Base-by-base conservation (phyloP, 371 early-diverging fungal genomes). In the Zychaea mexicana region DNA sequence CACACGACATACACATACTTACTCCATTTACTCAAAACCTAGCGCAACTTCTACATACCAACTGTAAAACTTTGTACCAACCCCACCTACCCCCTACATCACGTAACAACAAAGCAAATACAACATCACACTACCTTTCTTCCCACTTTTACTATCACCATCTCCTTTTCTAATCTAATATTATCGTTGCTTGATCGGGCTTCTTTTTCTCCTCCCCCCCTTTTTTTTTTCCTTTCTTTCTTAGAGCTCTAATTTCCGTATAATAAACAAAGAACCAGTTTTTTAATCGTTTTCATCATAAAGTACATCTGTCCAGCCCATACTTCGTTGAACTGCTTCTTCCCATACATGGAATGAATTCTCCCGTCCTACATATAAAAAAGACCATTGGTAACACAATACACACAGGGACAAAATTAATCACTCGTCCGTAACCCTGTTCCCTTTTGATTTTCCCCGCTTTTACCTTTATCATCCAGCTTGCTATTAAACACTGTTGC, bases 401-500 rank as follows among this genome's bases (percentile, higher is more conserved):
- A n/a, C n/a, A n/a, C n/a, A n/a, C n/a, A n/a, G n/a, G n/a, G n/a
- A n/a, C n/a, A n/a, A n/a, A n/a, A n/a, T n/a, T n/a, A n/a, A n/a
- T n/a, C n/a, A n/a, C n/a, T n/a, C n/a, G n/a, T n/a, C n/a, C n/a
- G n/a, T n/a, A n/a, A n/a, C n/a, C n/a, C n/a, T n/a, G n/a, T n/a
- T n/a, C n/a, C n/a, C n/a, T n/a, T n/a, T n/a, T n/a, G n/a, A n/a
- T n/a, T n/a, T 39, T 39, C n/a, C 39, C 15, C 39, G 17, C n/a
- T 42, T 4, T 42, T 71, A 77, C 77, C 86, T 62, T 81, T 67
- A 19, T 67, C 67, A 60, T 72, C 57, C 65, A 83, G 73, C 38
- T 71, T 65, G 19, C 83, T 73, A 52, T 63, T 57, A 70, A 91
- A 91, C 4, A 76, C 59, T 26, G 70, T 72, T 21, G 66, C 65